Percentiles rank a stretch among this genome's conserved stretches.
Evolutionary conservation across 2,329 filamentous ascomycete species (phyloP).

Genomic region (Decorospora gaudefroyi): DNA sequence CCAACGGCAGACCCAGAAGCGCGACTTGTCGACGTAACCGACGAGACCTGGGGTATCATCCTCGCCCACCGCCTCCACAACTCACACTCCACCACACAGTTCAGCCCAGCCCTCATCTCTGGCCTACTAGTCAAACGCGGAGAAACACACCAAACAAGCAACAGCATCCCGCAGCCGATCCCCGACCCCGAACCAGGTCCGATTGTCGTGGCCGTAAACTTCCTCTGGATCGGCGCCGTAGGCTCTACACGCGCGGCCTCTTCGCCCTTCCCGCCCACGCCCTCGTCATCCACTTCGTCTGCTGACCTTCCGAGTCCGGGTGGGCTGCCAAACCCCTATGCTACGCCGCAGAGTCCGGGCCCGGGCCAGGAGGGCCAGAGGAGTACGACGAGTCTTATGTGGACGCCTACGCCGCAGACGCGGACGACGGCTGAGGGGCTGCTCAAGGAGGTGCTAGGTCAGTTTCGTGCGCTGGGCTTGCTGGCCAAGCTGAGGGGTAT

Average conservation of each 20-base stretch:
- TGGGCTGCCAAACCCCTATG: constrained; percentile 6
- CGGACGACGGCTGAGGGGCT: constrained; percentile 59
- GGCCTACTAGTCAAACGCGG: constrained; percentile 53
- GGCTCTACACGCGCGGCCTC: constrained; percentile 42
- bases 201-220: constrained; percentile 49
- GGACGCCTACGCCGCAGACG: constrained; percentile 42
- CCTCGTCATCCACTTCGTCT: constrained; percentile 10
- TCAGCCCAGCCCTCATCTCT: constrained; percentile 48
- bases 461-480: constrained; percentile 70
- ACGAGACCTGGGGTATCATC: constrained; percentile 76
- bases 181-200: constrained; percentile 37
- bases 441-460: constrained; percentile 69
- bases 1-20: constrained; percentile 62
- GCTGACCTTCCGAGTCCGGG: constrained; percentile 33
- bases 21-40: constrained; percentile 70
- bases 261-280: constrained; percentile 35
- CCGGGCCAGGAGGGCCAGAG: constrained; percentile 11
- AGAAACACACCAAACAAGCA: constrained; percentile 16
- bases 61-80: constrained; percentile 62
- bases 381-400: constrained; percentile 39
- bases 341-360: constrained; percentile 16
- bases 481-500: constrained; percentile 68
- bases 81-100: constrained; percentile 42
- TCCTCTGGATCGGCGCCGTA: constrained; percentile 54
- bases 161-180: constrained; percentile 19